Percentiles rank a stretch among this genome's conserved stretches.
phyloP scores from a whole-genome alignment of 352 stramenopile species.

The Globisporangium camurandrum region DNA sequence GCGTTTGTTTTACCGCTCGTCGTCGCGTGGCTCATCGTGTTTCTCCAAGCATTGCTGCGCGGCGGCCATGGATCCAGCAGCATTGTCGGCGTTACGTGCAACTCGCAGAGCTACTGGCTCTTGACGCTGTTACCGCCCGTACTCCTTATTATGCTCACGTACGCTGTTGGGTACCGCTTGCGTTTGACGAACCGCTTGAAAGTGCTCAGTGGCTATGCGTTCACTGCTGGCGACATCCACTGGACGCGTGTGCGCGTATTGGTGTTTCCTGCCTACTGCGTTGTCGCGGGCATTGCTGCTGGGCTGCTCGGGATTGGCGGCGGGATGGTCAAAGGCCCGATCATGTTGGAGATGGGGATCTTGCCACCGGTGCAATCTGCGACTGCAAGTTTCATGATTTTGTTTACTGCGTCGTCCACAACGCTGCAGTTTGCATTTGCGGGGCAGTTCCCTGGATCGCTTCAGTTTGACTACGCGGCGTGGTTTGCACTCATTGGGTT shows the following conservation, averaged over 20 bases:
- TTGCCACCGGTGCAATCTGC: slow-evolving; percentile 83
- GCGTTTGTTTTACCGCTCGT: slow-evolving; percentile 48
- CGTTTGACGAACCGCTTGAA: slow-evolving; percentile 68
- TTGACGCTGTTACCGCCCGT: slow-evolving; percentile 81
- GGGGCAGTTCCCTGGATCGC: slow-evolving; percentile 62
- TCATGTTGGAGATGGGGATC: slow-evolving; percentile 97
- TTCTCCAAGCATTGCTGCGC: slow-evolving; percentile 64
- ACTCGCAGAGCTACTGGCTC: slow-evolving; percentile 89
- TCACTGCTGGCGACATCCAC: slow-evolving; percentile 91
- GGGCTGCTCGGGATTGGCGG: slow-evolving; percentile 95
- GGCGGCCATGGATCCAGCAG: slow-evolving; percentile 62
- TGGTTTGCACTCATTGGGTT: slow-evolving; percentile 91
- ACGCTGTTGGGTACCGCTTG: slow-evolving; percentile 45
- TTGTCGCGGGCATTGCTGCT: slow-evolving; percentile 90
- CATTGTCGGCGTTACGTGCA: slow-evolving; percentile 91
- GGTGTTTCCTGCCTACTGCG: slow-evolving; percentile 90
- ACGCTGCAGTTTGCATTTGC: slow-evolving; percentile 86
- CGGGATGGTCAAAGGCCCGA: slow-evolving; percentile 95
- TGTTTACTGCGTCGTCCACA: slow-evolving; percentile 91
- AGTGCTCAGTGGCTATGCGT: slow-evolving; percentile 61
- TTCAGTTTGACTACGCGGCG: slow-evolving; percentile 89
- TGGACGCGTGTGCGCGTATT: slow-evolving; percentile 88
- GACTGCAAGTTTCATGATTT: slow-evolving; percentile 89
- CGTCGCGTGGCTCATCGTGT: slow-evolving; percentile 59
- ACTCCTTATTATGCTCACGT: slow-evolving; percentile 56